Conservation (phyloP, 2,329 filamentous ascomycete genomes). For the Colletotrichum horii region DNA sequence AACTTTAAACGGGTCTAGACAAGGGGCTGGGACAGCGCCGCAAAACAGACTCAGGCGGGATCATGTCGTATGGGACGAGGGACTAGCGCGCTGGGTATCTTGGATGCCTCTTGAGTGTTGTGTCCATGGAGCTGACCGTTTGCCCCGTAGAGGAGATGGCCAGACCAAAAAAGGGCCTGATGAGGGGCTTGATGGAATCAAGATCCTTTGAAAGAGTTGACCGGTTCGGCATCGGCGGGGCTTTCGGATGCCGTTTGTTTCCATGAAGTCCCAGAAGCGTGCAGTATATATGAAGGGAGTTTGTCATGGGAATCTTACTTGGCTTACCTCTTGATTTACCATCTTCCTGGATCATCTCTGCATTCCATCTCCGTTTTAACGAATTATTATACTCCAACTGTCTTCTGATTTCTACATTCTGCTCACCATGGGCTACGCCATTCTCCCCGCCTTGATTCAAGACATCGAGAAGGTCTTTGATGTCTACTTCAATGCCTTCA, state of each 20-base stretch:
- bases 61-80: neutral
- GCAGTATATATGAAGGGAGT: neutral
- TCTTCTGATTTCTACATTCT: neutral
- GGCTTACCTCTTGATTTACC: neutral
- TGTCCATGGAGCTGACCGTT: neutral
- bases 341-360: neutral
- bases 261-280: neutral
- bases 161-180: neutral
- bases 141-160: neutral
- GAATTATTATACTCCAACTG: neutral
- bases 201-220: neutral
- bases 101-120: neutral
- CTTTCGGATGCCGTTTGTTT: neutral
- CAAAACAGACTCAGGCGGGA: neutral
- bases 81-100: neutral
- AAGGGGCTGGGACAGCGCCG: neutral
- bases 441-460: constrained; percentile 50
- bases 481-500: constrained; percentile 51
- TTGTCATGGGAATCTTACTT: neutral
- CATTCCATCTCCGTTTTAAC: neutral
- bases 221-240: neutral
- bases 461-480: constrained; percentile 52
- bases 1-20: neutral
- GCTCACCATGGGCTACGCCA: constrained; percentile 40
- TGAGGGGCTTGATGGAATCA: neutral